These are phyloP conservation scores for Microcera coccophila DNA, from an alignment of 2,329 filamentous ascomycete species.

Conservation along the genomic window DNA sequence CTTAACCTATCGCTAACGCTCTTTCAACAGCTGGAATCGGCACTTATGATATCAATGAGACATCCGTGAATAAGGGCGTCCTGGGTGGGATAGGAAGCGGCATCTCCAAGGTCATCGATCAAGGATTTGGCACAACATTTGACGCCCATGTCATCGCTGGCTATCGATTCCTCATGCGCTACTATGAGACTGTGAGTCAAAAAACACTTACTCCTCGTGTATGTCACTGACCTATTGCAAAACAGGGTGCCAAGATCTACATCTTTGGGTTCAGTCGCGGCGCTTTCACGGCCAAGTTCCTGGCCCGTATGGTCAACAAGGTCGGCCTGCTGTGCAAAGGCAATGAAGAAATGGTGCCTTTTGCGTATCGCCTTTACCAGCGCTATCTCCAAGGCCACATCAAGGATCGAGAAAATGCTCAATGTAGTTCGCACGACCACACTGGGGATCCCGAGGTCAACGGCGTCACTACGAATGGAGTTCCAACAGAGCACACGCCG, in stretches of 20 bases:
- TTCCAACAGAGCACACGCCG: not conserved
- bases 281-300: slow-evolving; percentile 51
- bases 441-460: not conserved
- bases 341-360: slow-evolving; percentile 52
- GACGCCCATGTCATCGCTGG: slow-evolving; percentile 46
- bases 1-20: no score
- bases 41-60: slow-evolving; percentile 40
- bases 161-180: slow-evolving; percentile 49
- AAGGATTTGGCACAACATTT: slow-evolving; percentile 40
- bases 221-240: not conserved
- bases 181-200: slow-evolving; percentile 35
- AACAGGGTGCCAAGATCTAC: slow-evolving; percentile 47
- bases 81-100: slow-evolving; percentile 29
- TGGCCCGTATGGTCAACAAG: slow-evolving; percentile 48
- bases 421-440: not conserved
- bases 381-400: slow-evolving; percentile 39
- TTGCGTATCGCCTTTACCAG: slow-evolving; percentile 45
- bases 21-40: slow-evolving; percentile 37
- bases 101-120: slow-evolving; percentile 35
- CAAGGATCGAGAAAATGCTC: slow-evolving; percentile 28
- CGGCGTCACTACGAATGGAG: no score
- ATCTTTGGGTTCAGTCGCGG: slow-evolving; percentile 53
- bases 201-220: rapidly evolving
- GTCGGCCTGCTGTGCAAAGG: slow-evolving; percentile 48
- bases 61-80: slow-evolving; percentile 33